Evolutionary conservation across 2,329 filamentous ascomycete genomes (phyloP), one percentile per base, ranked within the genome.

Genomic region (Thielaviopsis ethacetica): DNA sequence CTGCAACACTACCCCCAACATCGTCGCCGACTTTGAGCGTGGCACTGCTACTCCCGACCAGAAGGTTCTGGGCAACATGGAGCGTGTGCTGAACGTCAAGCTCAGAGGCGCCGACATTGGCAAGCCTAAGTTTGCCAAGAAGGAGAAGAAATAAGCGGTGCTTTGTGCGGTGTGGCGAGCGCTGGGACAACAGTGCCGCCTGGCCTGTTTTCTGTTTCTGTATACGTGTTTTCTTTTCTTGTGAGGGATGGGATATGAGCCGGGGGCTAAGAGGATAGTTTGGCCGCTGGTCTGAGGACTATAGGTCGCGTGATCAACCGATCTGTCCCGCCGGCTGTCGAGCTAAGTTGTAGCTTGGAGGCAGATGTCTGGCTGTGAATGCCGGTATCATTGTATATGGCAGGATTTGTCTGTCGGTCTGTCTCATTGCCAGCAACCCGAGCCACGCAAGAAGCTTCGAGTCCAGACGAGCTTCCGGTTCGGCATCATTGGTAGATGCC

Each of bases 61-160:
- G 74, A 90, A 91, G 77, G 75, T 94, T 58, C 76, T 95, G 60
- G 72, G 73, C 62, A 75, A 78, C 65, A 88, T 95, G 79, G 89
- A 95, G 80, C 79, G 84, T 58, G 83, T 88, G 63, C 82, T 96
- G 70, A 91, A 93, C 67, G 82, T 95, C 67, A 89, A 95, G 76
- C 79, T 96, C 68, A 80, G 91, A 65, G 89, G 93, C 61, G 77
- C 76, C 67, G 88, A 91, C 73, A 93, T 96, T 70, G 91, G 91
- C 63, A 77, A 83, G 71, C 87, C 89, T 66, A 86, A 85, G 75
- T 87, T 93, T 71, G 89, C 87, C 79, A 88, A 86, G 76, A 73
- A 73, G 68, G 59, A 61, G 2, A 61, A 61, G 60, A 61, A 61
- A 59, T 61, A 59, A 60, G 49, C 24, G 17, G 26, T 15, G n/a